Evolutionary conservation across 2,329 filamentous ascomycete species (phyloP).

Genomic region (Fusarium mangiferae): DNA sequence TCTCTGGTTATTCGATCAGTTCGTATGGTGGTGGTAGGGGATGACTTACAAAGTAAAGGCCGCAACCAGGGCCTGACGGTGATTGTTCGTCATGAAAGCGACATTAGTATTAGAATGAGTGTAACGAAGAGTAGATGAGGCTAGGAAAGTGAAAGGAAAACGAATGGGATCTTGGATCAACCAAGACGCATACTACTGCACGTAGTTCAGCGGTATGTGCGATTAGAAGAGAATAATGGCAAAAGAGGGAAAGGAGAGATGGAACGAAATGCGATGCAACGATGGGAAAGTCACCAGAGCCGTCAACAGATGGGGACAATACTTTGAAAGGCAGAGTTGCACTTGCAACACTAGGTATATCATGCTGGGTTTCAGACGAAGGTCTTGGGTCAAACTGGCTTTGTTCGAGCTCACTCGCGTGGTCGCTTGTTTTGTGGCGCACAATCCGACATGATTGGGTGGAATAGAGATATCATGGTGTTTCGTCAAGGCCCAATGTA

Average conservation of each 20-base stretch:
- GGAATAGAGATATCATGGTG: conserved; percentile 18
- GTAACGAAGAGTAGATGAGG: conserved; percentile 47
- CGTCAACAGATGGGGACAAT: conserved; percentile 9
- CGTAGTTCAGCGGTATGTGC: conserved; percentile 24
- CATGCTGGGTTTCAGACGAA: conserved; percentile 34
- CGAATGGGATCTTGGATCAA: conserved; percentile 34
- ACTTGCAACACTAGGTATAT: conserved; percentile 33
- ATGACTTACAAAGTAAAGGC: conserved; percentile 64
- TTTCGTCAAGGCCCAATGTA: conserved; percentile 33
- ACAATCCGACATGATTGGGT: conserved; percentile 37
- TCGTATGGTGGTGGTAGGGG: neutral
- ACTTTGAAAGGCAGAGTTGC: conserved; percentile 23
- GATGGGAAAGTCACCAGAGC: conserved; percentile 11
- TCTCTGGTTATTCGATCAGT: conserved; percentile 41
- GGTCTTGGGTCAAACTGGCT: conserved; percentile 42
- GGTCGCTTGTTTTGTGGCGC: conserved; percentile 23
- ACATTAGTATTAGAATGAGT: conserved; percentile 42
- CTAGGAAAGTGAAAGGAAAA: conserved; percentile 35
- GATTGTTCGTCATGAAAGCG: conserved; percentile 57
- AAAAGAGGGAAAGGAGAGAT: conserved; percentile 27
- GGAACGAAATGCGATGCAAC: conserved; percentile 22
- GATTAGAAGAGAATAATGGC: conserved; percentile 25
- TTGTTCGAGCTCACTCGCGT: conserved; percentile 40
- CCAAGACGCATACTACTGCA: conserved; percentile 29
- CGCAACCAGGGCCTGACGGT: conserved; percentile 61